These are phyloP conservation scores for Agrocybe praecox DNA, from an alignment of 768 basidiomycete genomes.

Conservation along the genomic window DNA sequence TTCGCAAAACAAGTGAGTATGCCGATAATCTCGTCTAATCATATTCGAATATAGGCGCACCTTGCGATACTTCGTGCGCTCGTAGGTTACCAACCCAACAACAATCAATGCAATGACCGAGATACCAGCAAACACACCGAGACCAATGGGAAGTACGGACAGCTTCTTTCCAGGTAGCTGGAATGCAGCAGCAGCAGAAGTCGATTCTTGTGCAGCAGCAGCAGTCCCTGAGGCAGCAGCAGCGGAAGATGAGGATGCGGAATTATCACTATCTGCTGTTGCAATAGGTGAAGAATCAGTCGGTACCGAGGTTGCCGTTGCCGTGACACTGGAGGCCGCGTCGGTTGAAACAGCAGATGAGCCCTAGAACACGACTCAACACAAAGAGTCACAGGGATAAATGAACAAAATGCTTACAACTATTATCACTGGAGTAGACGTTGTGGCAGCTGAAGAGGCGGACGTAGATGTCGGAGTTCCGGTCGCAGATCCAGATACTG, in stretches of 20 bases:
- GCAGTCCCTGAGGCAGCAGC: slow-evolving; percentile 24
- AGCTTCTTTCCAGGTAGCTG: slow-evolving; percentile 72
- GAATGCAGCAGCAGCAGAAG: slow-evolving; percentile 47
- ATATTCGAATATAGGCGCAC: slow-evolving; percentile 38
- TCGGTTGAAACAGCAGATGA: slow-evolving; percentile 10
- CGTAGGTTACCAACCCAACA: slow-evolving; percentile 83
- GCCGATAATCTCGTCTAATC: no score
- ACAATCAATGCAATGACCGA: slow-evolving; percentile 82
- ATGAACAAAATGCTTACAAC: slow-evolving; percentile 3
- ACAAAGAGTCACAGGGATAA: not conserved
- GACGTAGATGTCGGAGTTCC: slow-evolving; percentile 4
- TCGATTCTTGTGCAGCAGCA: slow-evolving; percentile 34
- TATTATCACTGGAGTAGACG: slow-evolving; percentile 13
- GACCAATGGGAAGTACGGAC: slow-evolving; percentile 78
- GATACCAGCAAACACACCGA: slow-evolving; percentile 84
- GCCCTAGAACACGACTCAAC: slow-evolving; percentile 11
- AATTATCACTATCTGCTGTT: slow-evolving; percentile 10
- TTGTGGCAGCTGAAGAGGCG: slow-evolving; percentile 9
- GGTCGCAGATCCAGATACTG: slow-evolving; percentile 16
- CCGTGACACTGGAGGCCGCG: slow-evolving; percentile 17
- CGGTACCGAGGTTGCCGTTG: slow-evolving; percentile 16
- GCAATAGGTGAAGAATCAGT: slow-evolving; percentile 13
- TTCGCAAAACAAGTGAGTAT: not conserved
- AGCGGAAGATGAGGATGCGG: slow-evolving; percentile 9
- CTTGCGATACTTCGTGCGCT: slow-evolving; percentile 86